Base-by-base conservation (phyloP, 345 rosid species). In the Sisymbrium irio region DNA sequence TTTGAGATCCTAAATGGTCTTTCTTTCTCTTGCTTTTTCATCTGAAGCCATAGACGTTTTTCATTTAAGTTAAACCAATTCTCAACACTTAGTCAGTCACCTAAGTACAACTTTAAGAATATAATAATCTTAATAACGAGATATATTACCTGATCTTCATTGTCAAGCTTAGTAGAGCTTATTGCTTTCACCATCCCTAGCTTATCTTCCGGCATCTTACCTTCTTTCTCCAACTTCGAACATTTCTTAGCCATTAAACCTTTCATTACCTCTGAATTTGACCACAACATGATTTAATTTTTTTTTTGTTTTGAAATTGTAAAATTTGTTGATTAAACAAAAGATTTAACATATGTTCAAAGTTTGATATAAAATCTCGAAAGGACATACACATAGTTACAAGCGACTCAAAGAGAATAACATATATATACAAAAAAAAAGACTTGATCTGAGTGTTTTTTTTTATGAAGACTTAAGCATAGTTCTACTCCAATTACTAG, bases 211-310 rank as follows among this genome's bases (percentile, higher is more conserved):
- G 74, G 76, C 50, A 62, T 82, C 27, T 72, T 70, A 15, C 51
- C 69, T 67, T 77, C 82, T 78, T 66, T 81, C 78, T 58, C 82
- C 80, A 77, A 78, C 82, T 88, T 89, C 4, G 90, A 92, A 61
- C 79, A 82, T 67, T 89, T 89, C 80, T 88, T 89, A 0, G 96
- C 93, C 63, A 67, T 75, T 75, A 91, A 54, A 13, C 91, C 96
- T 75, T 87, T 88, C 91, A 82, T 87, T 56, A 94, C 98, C 84
- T 94, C 98, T 94, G 65, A 18, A 46, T 19, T 81, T 17, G 41
- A 63, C 15, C 58, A 20, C 20, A 50, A 35, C 3, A n/a, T n/a
- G n/a, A n/a, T n/a, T n/a, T n/a, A n/a, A n/a, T n/a, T n/a, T n/a
- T n/a, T n/a, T n/a, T n/a, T n/a, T n/a, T n/a, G n/a, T n/a, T n/a